Evolutionary conservation across 225 moss, liverwort and hornwort genomes (phyloP), one percentile per base, ranked within the genome.

Genomic region (Marchantia paleacea): DNA sequence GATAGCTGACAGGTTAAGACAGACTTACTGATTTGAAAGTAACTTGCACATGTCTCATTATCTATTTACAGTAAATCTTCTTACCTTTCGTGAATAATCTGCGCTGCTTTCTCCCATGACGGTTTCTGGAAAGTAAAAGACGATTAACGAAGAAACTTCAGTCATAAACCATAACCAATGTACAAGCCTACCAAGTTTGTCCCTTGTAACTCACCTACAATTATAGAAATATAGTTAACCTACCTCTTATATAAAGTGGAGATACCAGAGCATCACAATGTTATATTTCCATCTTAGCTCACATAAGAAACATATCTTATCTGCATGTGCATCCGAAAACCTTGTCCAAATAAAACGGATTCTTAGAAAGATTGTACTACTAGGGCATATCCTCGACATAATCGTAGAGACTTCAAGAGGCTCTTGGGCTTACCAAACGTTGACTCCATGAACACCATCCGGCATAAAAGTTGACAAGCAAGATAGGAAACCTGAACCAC

Each of bases 41-140:
- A 39, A 39, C 3, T 2, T 39, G 39, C 39, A 39, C 39, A 39
- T 39, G 39, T 39, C 39, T 39, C 39, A 39, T 39, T 39, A 39
- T 39, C 39, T 2, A 39, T 39, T 39, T 2, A 39, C 39, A 39
- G 39, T 39, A 18, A 6, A 26, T 54, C 26, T 75, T 22, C 39
- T 55, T 83, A 92, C 93, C 89, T 94, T 29, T 94, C 92, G 39
- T 90, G 90, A 22, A 92, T 81, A 65, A 85, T 89, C 82, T 87
- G 88, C 49, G 93, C 92, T 24, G 93, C 89, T 87, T 88, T 94
- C 58, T 94, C 93, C 93, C 93, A 94, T 49, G 93, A 79, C 68
- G 92, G 92, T 92, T 81, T 90, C 93, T 94, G 89, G 47, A 49
- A 20, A 24, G 69, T 48, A 7, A 67, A 0, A 69, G n/a, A 55